Conservation (phyloP, 441 rosid species). For the Gossypium trilobum region DNA sequence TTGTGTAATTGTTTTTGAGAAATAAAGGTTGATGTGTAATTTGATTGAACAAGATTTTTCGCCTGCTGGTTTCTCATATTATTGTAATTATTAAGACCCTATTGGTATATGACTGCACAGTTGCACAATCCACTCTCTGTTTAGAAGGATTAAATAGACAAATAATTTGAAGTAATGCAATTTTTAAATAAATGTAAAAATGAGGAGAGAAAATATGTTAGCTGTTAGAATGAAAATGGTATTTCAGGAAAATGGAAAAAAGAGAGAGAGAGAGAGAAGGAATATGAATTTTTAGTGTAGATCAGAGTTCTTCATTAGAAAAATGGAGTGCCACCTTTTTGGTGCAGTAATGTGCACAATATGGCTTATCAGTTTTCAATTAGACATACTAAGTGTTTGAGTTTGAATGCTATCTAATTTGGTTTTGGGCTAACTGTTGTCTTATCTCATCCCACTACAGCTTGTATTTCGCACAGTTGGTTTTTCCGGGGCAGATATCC, state of each 20-base stretch:
- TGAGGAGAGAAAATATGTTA: background rate
- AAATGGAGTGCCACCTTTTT: background rate
- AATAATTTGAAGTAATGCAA: background rate
- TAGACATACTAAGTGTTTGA: background rate
- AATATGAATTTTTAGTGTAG: background rate
- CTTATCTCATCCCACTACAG: slow-evolving; percentile 34
- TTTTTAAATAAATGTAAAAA: background rate
- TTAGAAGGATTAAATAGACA: background rate
- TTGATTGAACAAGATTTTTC: background rate
- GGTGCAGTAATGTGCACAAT: background rate
- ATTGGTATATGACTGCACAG: background rate
- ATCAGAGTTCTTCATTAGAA: background rate
- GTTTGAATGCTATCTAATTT: background rate
- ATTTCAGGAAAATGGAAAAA: background rate
- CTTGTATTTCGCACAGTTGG: slow-evolving; percentile 94
- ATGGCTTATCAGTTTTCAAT: background rate
- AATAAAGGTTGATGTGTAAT: background rate
- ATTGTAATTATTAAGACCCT: background rate
- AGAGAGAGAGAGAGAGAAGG: background rate
- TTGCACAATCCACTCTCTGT: background rate
- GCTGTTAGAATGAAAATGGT: background rate
- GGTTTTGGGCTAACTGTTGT: slow-evolving; percentile 12
- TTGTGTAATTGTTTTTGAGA: background rate
- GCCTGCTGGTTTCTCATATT: background rate
- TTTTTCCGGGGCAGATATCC: slow-evolving; percentile 93